Evolutionary conservation across 2,329 filamentous ascomycete genomes (phyloP), one percentile per base, ranked within the genome.

Genomic region (Verticillium tricorpus): DNA sequence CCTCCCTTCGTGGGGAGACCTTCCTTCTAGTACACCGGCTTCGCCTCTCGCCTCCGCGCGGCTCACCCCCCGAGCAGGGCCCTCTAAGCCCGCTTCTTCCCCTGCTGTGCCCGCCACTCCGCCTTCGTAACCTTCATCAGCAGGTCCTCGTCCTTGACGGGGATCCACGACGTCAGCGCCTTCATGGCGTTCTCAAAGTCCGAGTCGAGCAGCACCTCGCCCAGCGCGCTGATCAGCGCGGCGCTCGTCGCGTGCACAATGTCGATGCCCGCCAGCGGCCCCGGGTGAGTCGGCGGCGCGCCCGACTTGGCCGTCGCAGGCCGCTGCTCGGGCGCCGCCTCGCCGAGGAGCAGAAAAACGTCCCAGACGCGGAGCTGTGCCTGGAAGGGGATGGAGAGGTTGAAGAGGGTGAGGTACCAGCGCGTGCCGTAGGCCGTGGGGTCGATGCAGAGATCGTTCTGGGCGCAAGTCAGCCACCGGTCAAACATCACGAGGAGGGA

Each of bases 121-220:
- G 91, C 88, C 71, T 89, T 89, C 31, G 92, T 88, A 62, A 97
- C 92, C 69, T 89, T 89, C 92, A 99, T 96, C 69, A 99, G 82
- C 62, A 96, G 77, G 73, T 98, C 93, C 71, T 97, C 92, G 70
- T 99, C 94, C 76, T 92, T 92, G 73, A 99, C 89, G 22, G 94
- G 93, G 55, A 98, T 89, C 87, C 92, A 97, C 61, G 90, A 93
- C 34, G 95, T 98, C 65, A 99, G 81, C 8, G 93, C 90, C 78
- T 97, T 98, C 95, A 99, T 99, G 56, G 91, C 91, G 70, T 96
- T 96, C 74, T 99, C 95, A 74, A 98, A 99, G 73, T 99, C 95
- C 19, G 91, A 92, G 69, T 96, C 93, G 6, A 97, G 80, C 35
- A 99, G 82, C 59, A 96, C 92, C 65, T 97, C 92, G 40, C 92